Base-by-base conservation (phyloP, 805 yeast genomes). In the Yarrowia sp. region DNA sequence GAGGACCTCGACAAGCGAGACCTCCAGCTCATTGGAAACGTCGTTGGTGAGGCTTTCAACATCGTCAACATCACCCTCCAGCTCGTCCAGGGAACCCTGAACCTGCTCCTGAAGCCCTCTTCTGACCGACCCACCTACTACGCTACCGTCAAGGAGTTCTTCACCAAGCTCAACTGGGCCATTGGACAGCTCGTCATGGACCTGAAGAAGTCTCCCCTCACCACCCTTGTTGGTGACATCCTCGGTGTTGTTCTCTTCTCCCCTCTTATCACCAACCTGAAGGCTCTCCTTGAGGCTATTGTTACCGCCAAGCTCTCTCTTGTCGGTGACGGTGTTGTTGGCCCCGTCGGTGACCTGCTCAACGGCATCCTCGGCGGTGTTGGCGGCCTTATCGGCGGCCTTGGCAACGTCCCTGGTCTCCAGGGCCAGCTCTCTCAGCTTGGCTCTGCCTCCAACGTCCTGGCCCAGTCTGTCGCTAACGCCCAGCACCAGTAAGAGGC, bases 151-250 rank as follows among this genome's bases (percentile, higher is more conserved):
- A 55, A 55, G 61, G 46, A 39, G 46, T 55, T 55, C 61, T 55
- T 55, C 61, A 55, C 61, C 61, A 55, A 55, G 61, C 61, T 55
- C 61, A 55, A 55, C 61, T 55, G 61, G 61, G 61, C 61, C 61
- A 55, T 55, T 55, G 61, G 61, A 9, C 61, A 55, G 61, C 61
- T 55, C 4, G 61, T 55, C 46, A 55, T 55, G 61, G 61, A 55
- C 61, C 61, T 55, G 61, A 55, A 55, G 61, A 55, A 55, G 61
- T 55, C 61, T 55, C 61, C 61, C 61, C 61, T 55, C 61, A 55
- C 61, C 61, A 55, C 61, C 61, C 61, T 55, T 39, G 61, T 55
- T 40, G 61, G 61, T n/a, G 61, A 55, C 61, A 55, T 55, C 61
- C 61, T 55, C 61, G 61, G 61, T 20, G 61, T 55, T 55, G 61